phyloP scores from a whole-genome alignment of 169 alveolate species.

The Amoebophrya sp. region DNA sequence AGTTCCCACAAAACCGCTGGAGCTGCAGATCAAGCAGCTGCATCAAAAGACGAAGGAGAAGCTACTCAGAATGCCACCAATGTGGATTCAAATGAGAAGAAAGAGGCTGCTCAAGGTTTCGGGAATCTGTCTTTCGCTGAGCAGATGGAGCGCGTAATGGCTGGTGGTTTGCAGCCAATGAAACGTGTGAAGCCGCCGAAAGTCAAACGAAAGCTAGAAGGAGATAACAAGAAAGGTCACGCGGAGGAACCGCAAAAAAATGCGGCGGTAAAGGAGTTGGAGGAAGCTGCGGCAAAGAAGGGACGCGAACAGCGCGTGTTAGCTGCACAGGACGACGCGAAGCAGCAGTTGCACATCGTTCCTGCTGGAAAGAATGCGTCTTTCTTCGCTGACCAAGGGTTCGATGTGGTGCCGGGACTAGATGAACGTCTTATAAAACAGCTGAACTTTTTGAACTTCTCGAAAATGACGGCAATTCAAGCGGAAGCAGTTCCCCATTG shows the following conservation, averaged over 20 bases:
- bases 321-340: no score
- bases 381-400: background rate
- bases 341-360: background rate
- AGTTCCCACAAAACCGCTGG: background rate
- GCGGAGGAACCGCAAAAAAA: background rate
- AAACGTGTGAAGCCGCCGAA: background rate
- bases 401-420: background rate
- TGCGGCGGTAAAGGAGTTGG: background rate
- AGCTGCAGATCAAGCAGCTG: background rate
- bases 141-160: background rate
- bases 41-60: background rate
- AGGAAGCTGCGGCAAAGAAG: background rate
- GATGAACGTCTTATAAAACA: constrained; percentile 36
- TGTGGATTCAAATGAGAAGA: no score
- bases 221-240: background rate
- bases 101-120: no score
- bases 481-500: constrained; percentile 75
- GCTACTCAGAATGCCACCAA: background rate
- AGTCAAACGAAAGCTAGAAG: background rate
- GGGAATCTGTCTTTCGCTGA: background rate
- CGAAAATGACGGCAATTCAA: constrained; percentile 66
- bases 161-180: background rate
- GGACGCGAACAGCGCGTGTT: no score
- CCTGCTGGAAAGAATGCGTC: background rate
- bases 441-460: constrained; percentile 35